Evolutionary conservation across 75 land plant species (phyloP), one percentile per base, ranked within the genome.

Genomic region (Selaginella tamariscina): DNA sequence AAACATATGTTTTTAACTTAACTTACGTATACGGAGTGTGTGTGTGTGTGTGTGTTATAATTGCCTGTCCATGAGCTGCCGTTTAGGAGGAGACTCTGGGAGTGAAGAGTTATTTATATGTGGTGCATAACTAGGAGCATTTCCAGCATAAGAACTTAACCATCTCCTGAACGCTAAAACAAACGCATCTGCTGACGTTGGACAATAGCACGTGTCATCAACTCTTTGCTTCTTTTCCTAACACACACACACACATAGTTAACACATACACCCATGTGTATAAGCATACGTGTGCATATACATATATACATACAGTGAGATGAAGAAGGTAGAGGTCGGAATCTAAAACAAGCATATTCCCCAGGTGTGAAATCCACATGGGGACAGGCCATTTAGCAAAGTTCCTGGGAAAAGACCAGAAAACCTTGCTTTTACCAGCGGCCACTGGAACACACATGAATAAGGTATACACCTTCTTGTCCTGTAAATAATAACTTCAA

Each of bases 41-140:
- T n/a, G n/a, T n/a, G n/a, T n/a, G n/a, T n/a, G n/a, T n/a, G n/a
- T n/a, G n/a, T n/a, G n/a, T n/a, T n/a, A n/a, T n/a, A n/a, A n/a
- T 1, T 77, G 84, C 98, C 95, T 86, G 82, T 93, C 98, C 80
- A 93, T 57, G 0, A 93, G 72, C 56, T 84, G 87, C 33, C 80
- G 87, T 66, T 75, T 82, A 2, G 95, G 87, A 73, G 88, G 95
- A 32, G 82, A 70, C 8, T 88, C 86, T 0, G 98, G 94, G 33
- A 86, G 79, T 70, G 32, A 23, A 5, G 5, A 9, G 28, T 30
- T 33, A 39, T 39, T 15, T 5, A 39, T 39, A 15, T 39, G 49
- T 39, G 49, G 49, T 5, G 49, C 49, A 9, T 54, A 56, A 65
- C 81, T 68, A 23, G 88, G 69, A 71, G 78, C 75, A 66, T 77